phyloP scores from a whole-genome alignment of 305 asterid species.

The Andrographis paniculata region DNA sequence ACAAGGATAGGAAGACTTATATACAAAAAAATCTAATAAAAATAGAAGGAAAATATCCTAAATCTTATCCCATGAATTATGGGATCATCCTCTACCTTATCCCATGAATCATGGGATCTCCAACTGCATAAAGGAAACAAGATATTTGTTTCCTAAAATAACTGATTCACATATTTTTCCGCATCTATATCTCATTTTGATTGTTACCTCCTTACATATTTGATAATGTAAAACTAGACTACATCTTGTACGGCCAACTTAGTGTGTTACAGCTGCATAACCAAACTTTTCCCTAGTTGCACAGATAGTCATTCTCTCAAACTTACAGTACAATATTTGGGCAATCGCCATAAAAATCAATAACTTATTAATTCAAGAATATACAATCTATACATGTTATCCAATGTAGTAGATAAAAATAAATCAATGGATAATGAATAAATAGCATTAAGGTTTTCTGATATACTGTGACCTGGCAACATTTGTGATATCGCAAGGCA shows the following conservation, averaged over 20 bases:
- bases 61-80: too few species aligned
- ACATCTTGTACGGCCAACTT: background rate
- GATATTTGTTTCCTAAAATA: too few species aligned
- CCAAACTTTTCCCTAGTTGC: background rate
- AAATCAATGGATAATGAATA: background rate
- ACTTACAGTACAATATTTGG: background rate
- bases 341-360: background rate
- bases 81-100: too few species aligned
- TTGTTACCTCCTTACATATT: background rate
- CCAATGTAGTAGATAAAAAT: background rate
- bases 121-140: too few species aligned
- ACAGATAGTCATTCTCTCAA: background rate
- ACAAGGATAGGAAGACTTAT: too few species aligned
- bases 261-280: background rate
- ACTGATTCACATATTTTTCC: too few species aligned
- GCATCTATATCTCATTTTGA: background rate
- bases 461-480: background rate
- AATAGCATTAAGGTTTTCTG: background rate
- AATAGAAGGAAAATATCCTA: too few species aligned
- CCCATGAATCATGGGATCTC: too few species aligned
- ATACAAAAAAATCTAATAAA: too few species aligned
- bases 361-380: background rate
- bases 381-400: background rate
- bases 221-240: background rate
- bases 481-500: too few species aligned